Evolutionary conservation across 2,329 filamentous ascomycete species (phyloP), one percentile per base, ranked within the genome.

Genomic region (Fusarium burgessii): DNA sequence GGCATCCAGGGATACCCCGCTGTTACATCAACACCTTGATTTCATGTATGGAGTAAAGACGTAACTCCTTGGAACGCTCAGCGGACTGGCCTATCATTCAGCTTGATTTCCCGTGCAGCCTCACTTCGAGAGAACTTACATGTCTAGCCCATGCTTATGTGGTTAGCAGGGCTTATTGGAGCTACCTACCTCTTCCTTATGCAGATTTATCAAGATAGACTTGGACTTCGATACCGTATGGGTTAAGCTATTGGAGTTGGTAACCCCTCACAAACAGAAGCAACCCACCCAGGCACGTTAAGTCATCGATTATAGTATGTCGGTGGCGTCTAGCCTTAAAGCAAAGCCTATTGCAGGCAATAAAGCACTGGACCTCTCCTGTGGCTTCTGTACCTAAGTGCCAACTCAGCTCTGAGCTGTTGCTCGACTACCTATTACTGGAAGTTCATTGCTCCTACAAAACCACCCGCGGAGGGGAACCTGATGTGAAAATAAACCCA

Each of bases 301-400:
- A 47, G 56, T 72, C 69, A 72, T 72, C 52, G 65, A 70, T 55
- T 49, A 36, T 56, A 54, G 41, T 38, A 59, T n/a, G 17, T 25
- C 33, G 18, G 49, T 66, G 69, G 56, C 60, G 69, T 45, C 33
- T 46, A 50, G 18, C 41, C 40, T 59, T 42, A 13, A 52, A 36
- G 35, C 18, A 46, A 25, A 49, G 35, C 32, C 36, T 65, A 54
- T 42, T 46, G 25, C 23, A 51, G 29, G 35, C 15, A 56, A 43
- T 25, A 35, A 36, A 62, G 51, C 40, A 41, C 50, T 52, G 41
- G 59, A 65, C 41, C 40, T 64, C 41, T 60, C 47, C 25, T 68
- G 57, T 62, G 50, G 62, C 49, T 57, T 49, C 43, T 32, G 20
- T 41, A 17, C 36, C n/a, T 23, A 33, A 32, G 20, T 55, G 52